These are phyloP conservation scores for Trichoderma sp. DNA, from an alignment of 2,329 filamentous ascomycete genomes.

Conservation along the genomic window DNA sequence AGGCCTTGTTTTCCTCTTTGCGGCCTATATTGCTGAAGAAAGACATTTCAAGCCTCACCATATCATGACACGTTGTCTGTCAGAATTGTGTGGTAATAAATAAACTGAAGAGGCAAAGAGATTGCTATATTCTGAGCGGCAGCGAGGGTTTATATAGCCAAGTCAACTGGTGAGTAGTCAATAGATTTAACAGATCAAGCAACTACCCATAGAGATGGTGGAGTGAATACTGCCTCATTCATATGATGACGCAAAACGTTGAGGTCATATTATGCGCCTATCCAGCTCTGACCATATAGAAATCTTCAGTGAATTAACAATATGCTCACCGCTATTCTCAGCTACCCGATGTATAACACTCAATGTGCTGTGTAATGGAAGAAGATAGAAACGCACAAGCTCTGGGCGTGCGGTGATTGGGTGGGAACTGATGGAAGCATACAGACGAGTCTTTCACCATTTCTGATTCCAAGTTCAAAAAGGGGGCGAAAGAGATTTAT, in stretches of 20 bases:
- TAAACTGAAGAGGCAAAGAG: neutral
- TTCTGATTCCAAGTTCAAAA: neutral
- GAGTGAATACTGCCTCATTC: neutral
- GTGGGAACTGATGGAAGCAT: neutral
- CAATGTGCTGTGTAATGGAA: neutral
- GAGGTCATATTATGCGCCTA: neutral
- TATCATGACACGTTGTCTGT: neutral
- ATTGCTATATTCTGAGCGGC: fast-evolving
- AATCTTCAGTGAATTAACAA: neutral
- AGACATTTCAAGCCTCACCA: neutral
- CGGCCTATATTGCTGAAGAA: neutral
- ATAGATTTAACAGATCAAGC: neutral
- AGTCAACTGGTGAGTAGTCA: neutral
- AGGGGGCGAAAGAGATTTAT: neutral
- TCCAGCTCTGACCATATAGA: neutral
- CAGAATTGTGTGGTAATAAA: neutral
- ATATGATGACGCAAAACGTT: neutral
- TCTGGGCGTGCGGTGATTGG: neutral
- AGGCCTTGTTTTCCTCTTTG: neutral
- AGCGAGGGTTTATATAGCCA: neutral
- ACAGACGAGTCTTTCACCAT: neutral
- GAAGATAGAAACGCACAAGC: neutral
- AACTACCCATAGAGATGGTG: neutral
- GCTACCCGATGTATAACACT: neutral
- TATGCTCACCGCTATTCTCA: neutral